Evolutionary conservation across 495 filamentous ascomycete genomes (phyloP), one percentile per base, ranked within the genome.

Genomic region (Hypoxylon subgilvum): DNA sequence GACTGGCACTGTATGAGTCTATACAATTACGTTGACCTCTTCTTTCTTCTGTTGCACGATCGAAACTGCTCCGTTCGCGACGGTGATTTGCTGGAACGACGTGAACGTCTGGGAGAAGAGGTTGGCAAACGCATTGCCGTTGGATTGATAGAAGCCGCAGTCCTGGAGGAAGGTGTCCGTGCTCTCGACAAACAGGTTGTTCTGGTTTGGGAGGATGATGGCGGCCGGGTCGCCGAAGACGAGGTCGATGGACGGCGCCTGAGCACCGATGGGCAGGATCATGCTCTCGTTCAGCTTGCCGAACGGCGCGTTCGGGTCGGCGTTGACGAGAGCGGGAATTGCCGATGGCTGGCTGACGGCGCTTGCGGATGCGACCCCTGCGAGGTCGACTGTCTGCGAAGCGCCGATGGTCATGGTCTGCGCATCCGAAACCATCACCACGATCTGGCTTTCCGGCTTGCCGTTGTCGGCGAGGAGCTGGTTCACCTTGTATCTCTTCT

Each of bases 401-500:
- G 62, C 57, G 13, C 58, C 50, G 56, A 74, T 63, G 32, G 72
- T 74, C 65, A 73, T 72, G 17, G 59, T 53, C 16, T 65, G 46
- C 6, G 61, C 50, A 16, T 71, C 68, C 6, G 70, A 70, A 7
- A 72, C 61, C 69, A 72, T 72, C 25, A 74, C 63, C 45, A 68
- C 61, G 32, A 69, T 38, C 31, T 72, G 52, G 18, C 54, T 66
- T 14, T 70, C 61, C 1, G 72, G 65, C 52, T 65, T 60, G 50
- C 70, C 70, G 40, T 74, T 73, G 62, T 74, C 65, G 10, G 59
- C 63, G 5, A 68, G 32, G 0, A 65, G 63, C 54, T 66, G 57
- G 60, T 73, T 74, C 18, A 74, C 47, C 44, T 72, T 50, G 46
- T 74, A 74, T 17, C 72, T 56, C 6, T 67, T 71, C 54, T 68